Evolutionary conservation across 106 monocot genomes (phyloP).

Genomic region (Allium cepa): DNA sequence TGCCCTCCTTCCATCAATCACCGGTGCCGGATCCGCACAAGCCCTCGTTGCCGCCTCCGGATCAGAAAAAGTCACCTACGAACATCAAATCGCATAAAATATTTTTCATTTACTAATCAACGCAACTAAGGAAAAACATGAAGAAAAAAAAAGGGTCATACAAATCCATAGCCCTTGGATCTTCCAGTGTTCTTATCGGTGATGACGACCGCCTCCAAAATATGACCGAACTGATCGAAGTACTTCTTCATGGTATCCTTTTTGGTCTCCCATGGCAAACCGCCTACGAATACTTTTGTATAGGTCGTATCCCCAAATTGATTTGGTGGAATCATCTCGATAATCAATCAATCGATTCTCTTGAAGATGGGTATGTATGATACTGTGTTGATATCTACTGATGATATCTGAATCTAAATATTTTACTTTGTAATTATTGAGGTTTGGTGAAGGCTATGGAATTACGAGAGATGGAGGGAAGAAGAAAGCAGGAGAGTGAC

Average conservation of each 20-base stretch:
- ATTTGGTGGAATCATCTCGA: slow-evolving; percentile 40
- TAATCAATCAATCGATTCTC: neutral
- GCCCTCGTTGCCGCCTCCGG: slow-evolving; percentile 21
- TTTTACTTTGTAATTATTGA: neutral
- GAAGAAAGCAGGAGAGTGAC: neutral
- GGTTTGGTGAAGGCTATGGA: neutral
- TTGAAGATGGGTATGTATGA: neutral
- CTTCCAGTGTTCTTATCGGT: slow-evolving; percentile 88
- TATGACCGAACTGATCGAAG: slow-evolving; percentile 97
- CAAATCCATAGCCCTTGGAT: slow-evolving; percentile 98
- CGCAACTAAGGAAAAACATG: neutral
- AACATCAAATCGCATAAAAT: neutral
- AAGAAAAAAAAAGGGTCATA: slow-evolving; percentile 15
- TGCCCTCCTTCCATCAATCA: slow-evolving; percentile 82
- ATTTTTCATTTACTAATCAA: neutral
- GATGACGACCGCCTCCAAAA: slow-evolving; percentile 93
- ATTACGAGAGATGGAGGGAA: neutral
- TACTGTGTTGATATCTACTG: neutral
- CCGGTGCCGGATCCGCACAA: slow-evolving; percentile 56
- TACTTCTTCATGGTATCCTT: slow-evolving; percentile 89
- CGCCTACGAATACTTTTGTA: slow-evolving; percentile 95
- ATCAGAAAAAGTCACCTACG: slow-evolving; percentile 22
- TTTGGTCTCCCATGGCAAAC: slow-evolving; percentile 89
- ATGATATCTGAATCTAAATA: neutral
- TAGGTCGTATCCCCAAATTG: slow-evolving; percentile 47